Conservation (phyloP, 331 rosid genomes). For the Telfairia occidentalis region DNA sequence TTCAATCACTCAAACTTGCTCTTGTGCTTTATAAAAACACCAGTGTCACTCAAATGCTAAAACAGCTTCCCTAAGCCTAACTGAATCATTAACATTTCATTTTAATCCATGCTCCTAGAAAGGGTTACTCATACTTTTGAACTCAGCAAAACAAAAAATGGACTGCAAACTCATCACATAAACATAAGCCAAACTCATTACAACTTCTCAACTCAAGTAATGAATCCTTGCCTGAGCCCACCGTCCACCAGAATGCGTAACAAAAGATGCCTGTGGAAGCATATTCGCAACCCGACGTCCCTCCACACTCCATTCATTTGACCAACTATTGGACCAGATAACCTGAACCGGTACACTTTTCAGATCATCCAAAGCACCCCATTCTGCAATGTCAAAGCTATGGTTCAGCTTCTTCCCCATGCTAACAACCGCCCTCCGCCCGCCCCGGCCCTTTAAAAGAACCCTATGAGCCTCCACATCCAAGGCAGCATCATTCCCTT, state of each 20-base stretch:
- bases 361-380: conserved; percentile 70
- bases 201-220: not conserved
- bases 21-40: not conserved
- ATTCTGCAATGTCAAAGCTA: conserved; percentile 71
- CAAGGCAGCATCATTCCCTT: conserved; percentile 22
- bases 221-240: conserved; percentile 77
- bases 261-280: conserved; percentile 54
- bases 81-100: not conserved
- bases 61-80: not conserved
- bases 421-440: conserved; percentile 52
- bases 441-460: conserved; percentile 60
- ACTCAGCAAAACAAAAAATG: not conserved
- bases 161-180: not conserved
- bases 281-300: conserved; percentile 51
- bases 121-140: not conserved
- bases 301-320: conserved; percentile 65
- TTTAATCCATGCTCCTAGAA: not conserved
- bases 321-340: conserved; percentile 71
- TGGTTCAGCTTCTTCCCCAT: conserved; percentile 59
- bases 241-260: conserved; percentile 69
- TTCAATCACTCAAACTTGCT: not conserved
- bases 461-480: conserved; percentile 60
- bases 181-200: conserved; percentile 5
- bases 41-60: not conserved
- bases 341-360: conserved; percentile 58